Conservation (phyloP, 1,284 basidiomycete species). For the Ustilago cynodontis region DNA sequence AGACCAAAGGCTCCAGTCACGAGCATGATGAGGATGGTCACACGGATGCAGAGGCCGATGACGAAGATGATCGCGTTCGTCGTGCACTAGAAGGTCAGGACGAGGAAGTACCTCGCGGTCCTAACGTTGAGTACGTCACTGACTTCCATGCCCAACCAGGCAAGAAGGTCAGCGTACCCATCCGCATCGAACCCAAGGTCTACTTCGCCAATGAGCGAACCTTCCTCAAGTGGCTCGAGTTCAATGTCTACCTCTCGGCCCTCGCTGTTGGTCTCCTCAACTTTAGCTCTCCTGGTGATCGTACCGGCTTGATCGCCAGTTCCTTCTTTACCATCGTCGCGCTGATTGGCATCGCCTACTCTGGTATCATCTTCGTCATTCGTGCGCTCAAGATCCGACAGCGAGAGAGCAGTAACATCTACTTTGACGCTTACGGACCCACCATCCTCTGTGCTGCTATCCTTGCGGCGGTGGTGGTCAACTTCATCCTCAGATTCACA, state of each 20-base stretch:
- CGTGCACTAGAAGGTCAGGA: conserved; percentile 65
- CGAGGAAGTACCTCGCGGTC: conserved; percentile 71
- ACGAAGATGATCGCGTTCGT: conserved; percentile 67
- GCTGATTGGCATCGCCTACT: conserved; percentile 88
- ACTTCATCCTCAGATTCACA: conserved; percentile 62
- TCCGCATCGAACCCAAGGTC: conserved; percentile 96
- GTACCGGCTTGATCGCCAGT: conserved; percentile 83
- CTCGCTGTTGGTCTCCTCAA: conserved; percentile 75
- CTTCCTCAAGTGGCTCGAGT: conserved; percentile 82
- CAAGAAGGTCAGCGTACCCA: conserved; percentile 90
- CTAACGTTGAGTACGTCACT: conserved; percentile 75
- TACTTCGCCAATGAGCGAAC: conserved; percentile 96
- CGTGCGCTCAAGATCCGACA: conserved; percentile 78
- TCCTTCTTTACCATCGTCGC: conserved; percentile 89
- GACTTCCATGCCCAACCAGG: conserved; percentile 85
- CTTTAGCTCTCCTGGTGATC: conserved; percentile 83
- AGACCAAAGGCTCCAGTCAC: conserved; percentile 51
- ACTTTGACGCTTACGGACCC: conserved; percentile 68
- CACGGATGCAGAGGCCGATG: conserved; percentile 67
- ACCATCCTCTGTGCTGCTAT: conserved; percentile 63
- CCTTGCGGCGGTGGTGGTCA: conserved; percentile 59
- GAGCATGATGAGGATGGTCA: conserved; percentile 41
- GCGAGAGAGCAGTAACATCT: conserved; percentile 64
- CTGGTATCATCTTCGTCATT: conserved; percentile 87
- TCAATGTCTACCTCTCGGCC: conserved; percentile 76